Percentiles rank a stretch among this genome's conserved stretches.
These are phyloP conservation scores for Kwoniella dejecticola DNA, from an alignment of 768 basidiomycete species.

Conservation along the genomic window DNA sequence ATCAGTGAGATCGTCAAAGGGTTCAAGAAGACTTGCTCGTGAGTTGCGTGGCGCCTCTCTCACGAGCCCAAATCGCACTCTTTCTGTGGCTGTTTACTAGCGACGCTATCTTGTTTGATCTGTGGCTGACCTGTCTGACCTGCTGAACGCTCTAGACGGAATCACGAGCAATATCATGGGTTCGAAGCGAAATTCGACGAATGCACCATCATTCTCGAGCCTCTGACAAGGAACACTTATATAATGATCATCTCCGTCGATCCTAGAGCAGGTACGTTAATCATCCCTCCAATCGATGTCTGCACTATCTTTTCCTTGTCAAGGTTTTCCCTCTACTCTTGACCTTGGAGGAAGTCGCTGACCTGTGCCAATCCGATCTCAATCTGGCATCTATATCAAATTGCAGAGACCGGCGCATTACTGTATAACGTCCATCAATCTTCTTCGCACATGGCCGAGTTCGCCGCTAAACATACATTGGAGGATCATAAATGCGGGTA, in stretches of 20 bases:
- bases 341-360: not conserved
- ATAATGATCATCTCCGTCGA: conserved; percentile 86
- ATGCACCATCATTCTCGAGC: conserved; percentile 64
- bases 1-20: conserved; percentile 83
- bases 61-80: not conserved
- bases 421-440: conserved; percentile 85
- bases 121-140: too few relatives aligned
- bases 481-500: conserved; percentile 49
- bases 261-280: conserved; percentile 73
- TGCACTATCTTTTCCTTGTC: too few relatives aligned
- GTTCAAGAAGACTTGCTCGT: conserved; percentile 88
- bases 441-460: conserved; percentile 81
- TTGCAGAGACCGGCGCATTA: conserved; percentile 79
- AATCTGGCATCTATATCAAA: too few relatives aligned
- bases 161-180: conserved; percentile 42
- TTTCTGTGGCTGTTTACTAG: too few relatives aligned
- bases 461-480: conserved; percentile 54
- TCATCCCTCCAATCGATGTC: not conserved
- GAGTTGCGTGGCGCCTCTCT: conserved; percentile 48
- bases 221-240: conserved; percentile 90
- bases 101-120: too few relatives aligned
- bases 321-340: not conserved
- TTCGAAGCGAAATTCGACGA: conserved; percentile 52
- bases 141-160: too few relatives aligned
- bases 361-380: too few relatives aligned